Evolutionary conservation across 2,329 filamentous ascomycete genomes (phyloP).

Genomic region (Thelonectria blattea): DNA sequence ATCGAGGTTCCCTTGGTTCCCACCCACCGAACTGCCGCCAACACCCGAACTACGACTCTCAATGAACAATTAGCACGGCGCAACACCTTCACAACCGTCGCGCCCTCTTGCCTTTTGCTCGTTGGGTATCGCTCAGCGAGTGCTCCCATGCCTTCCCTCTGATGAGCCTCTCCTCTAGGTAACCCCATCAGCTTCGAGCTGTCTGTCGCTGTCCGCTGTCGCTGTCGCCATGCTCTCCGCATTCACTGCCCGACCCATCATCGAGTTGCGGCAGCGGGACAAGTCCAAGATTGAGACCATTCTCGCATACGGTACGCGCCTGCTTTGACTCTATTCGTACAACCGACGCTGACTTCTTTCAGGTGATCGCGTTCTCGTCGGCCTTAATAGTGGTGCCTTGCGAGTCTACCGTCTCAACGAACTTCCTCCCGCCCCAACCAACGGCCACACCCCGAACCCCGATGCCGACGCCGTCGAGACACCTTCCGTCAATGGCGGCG

Average conservation of each 20-base stretch:
- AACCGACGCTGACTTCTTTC: conserved; percentile 16
- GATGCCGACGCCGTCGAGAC: conserved; percentile 39
- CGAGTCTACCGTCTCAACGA: conserved; percentile 93
- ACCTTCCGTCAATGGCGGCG: conserved; percentile 39
- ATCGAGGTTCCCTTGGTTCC: conserved; percentile 3
- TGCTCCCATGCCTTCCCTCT: conserved; percentile 24
- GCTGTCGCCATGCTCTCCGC: conserved; percentile 84
- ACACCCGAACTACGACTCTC: conserved; percentile 9
- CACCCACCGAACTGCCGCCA: conserved; percentile 7
- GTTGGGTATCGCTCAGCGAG: background rate
- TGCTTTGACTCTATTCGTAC: background rate
- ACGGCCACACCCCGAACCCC: conserved; percentile 37
- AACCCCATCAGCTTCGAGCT: conserved; percentile 47
- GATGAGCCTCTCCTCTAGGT: conserved; percentile 41
- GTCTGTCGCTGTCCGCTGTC: conserved; percentile 33
- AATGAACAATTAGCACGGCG: conserved; percentile 5
- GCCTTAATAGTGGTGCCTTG: conserved; percentile 85
- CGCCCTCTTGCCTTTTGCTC: background rate
- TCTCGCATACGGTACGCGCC: conserved; percentile 77
- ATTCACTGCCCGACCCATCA: conserved; percentile 93
- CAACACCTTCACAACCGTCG: conserved; percentile 1
- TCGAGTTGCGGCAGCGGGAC: conserved; percentile 95
- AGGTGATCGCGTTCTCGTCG: conserved; percentile 91
- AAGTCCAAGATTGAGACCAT: conserved; percentile 98
- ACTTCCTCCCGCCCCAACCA: conserved; percentile 45